These are phyloP conservation scores for Penicillium macrosclerotiorum DNA, from an alignment of 495 filamentous ascomycete species.

Conservation along the genomic window DNA sequence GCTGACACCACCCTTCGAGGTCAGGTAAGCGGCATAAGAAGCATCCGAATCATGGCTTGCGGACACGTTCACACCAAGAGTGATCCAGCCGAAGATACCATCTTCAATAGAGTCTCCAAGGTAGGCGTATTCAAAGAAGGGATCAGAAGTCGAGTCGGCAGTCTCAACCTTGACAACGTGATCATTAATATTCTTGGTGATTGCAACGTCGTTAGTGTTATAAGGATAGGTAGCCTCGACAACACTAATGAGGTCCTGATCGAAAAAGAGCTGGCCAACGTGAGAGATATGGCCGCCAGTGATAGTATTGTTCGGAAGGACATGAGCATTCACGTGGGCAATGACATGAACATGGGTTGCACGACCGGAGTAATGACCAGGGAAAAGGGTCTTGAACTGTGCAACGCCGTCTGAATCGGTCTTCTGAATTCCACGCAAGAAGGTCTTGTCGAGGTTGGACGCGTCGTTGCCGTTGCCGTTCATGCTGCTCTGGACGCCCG, in stretches of 20 bases:
- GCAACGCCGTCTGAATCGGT: slow-evolving; percentile 49
- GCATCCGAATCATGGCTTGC: slow-evolving; percentile 18
- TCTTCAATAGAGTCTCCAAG: slow-evolving; percentile 54
- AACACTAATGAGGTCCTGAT: slow-evolving; percentile 43
- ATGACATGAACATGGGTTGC: slow-evolving; percentile 48
- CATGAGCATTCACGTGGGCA: slow-evolving; percentile 42
- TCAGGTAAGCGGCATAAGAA: slow-evolving; percentile 8
- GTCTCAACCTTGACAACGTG: slow-evolving; percentile 44
- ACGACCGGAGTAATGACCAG: slow-evolving; percentile 52
- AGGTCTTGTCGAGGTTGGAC: slow-evolving; percentile 46
- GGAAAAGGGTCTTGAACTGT: slow-evolving; percentile 49
- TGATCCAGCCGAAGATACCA: slow-evolving; percentile 57
- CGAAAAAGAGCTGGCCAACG: slow-evolving; percentile 62
- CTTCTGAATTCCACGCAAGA: slow-evolving; percentile 50
- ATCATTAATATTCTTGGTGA: slow-evolving; percentile 52
- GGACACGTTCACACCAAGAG: slow-evolving; percentile 51
- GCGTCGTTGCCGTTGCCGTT: slow-evolving; percentile 25
- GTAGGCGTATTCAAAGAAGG: slow-evolving; percentile 53
- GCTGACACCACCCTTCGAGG: slow-evolving; percentile 10
- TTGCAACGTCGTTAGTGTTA: slow-evolving; percentile 46
- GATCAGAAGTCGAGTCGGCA: slow-evolving; percentile 48
- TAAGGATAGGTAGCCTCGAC: slow-evolving; percentile 54
- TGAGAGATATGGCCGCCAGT: slow-evolving; percentile 49
- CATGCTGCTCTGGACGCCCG: slow-evolving; percentile 18
- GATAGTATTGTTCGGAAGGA: slow-evolving; percentile 47